Evolutionary conservation across 1,284 basidiomycete species (phyloP).

Genomic region (Leccinum holopus): DNA sequence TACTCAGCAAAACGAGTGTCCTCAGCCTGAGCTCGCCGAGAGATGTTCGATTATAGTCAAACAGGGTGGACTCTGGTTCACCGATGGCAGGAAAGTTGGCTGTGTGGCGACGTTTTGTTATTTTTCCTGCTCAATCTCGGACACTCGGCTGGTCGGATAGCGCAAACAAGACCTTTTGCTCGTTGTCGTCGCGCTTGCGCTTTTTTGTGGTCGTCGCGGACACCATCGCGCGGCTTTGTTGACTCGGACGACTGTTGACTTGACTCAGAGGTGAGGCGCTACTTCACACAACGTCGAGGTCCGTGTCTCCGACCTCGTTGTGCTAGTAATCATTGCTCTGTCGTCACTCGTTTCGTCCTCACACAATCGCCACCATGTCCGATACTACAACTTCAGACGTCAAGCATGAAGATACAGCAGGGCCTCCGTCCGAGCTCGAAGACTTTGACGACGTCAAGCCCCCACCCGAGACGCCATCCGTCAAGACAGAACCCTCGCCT

Average conservation of each 20-base stretch:
- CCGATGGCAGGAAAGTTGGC: conserved; percentile 74
- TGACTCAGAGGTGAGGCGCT: conserved; percentile 1
- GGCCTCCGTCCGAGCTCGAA: conserved; percentile 18
- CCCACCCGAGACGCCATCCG: conserved; percentile 31
- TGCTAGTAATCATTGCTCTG: conserved; percentile 11
- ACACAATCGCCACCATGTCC: conserved; percentile 33
- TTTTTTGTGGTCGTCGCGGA: conserved; percentile 49
- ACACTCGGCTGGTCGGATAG: conserved; percentile 44
- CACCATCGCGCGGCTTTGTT: conserved; percentile 27
- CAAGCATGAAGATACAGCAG: conserved; percentile 18
- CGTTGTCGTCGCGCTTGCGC: conserved; percentile 54
- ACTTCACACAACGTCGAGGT: conserved; percentile 25
- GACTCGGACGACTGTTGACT: conserved; percentile 9
- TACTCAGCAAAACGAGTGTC: conserved; percentile 43
- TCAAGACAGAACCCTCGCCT: conserved; percentile 30
- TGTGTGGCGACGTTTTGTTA: conserved; percentile 34
- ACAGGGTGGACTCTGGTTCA: conserved; percentile 60
- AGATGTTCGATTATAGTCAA: conserved; percentile 57
- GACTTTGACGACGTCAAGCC: conserved; percentile 29
- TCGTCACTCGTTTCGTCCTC: conserved; percentile 25
- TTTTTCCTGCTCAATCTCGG: conserved; percentile 3
- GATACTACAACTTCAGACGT: conserved; percentile 16
- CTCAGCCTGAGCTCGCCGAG: conserved; percentile 23
- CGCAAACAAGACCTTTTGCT: conserved; percentile 45
- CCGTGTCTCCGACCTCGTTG: conserved; percentile 20